A percentile compares a stretch with the other conserved stretches of the same genome.
phyloP scores from a whole-genome alignment of 225 moss, liverwort and hornwort species.

The Polytrichum formosum region DNA sequence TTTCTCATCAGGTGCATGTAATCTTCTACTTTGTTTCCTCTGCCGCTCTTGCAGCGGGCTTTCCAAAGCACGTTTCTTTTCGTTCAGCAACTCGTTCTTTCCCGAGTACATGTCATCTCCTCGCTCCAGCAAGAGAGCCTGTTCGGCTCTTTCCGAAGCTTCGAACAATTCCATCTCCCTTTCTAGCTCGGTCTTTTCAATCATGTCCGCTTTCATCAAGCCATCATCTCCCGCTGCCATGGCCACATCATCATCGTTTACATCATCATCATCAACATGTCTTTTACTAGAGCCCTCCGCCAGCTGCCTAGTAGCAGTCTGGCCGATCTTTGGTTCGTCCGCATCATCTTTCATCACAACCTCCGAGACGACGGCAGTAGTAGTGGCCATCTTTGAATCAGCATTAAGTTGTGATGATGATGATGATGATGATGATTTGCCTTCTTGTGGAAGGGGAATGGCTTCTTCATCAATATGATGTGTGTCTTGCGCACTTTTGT shows the following conservation, averaged over 20 bases:
- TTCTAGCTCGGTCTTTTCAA: constrained; percentile 64
- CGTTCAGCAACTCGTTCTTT: constrained; percentile 38
- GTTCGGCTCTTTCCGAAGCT: constrained; percentile 60
- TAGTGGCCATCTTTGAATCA: too few relatives aligned
- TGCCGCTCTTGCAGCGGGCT: constrained; percentile 47
- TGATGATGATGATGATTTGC: too few relatives aligned
- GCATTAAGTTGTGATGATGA: too few relatives aligned
- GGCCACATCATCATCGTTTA: constrained; percentile 4
- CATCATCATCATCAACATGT: background rate
- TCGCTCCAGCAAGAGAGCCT: constrained; percentile 51
- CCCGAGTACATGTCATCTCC: constrained; percentile 9
- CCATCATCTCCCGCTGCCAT: background rate
- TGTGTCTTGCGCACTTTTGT: constrained; percentile 17
- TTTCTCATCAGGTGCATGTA: constrained; percentile 35
- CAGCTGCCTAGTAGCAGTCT: constrained; percentile 9
- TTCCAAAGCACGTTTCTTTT: constrained; percentile 74
- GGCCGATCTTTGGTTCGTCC: constrained; percentile 1
- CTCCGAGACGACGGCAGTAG: too few relatives aligned
- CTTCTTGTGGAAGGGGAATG: background rate
- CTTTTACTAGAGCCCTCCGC: background rate
- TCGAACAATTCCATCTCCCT: constrained; percentile 74
- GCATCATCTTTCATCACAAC: too few relatives aligned
- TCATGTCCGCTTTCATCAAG: background rate
- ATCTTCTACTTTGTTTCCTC: constrained; percentile 68
- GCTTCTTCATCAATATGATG: constrained; percentile 13